A percentile compares a stretch with the other conserved stretches of the same genome.
phyloP scores from a whole-genome alignment of 805 yeast species.

The Metschnikowia orientalis region DNA sequence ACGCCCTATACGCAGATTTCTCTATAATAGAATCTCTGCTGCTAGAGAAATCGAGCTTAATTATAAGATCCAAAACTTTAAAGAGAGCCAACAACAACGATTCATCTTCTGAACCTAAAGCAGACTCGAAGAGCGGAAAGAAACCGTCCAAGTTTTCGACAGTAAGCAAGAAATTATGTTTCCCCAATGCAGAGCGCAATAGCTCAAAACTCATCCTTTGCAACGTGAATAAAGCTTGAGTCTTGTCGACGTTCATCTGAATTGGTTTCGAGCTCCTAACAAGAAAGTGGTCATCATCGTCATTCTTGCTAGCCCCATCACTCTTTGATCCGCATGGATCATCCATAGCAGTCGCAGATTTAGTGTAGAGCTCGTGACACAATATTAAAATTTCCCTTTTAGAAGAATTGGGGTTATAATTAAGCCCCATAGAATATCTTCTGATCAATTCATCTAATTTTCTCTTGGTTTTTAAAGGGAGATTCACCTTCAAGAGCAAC shows the following conservation, averaged over 20 bases:
- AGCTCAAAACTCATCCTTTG: slow-evolving; percentile 76
- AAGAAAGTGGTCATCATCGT: slow-evolving; percentile 58
- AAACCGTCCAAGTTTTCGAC: slow-evolving; percentile 64
- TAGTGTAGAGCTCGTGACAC: slow-evolving; percentile 67
- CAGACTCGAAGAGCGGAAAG: slow-evolving; percentile 62
- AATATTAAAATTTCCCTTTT: slow-evolving; percentile 57
- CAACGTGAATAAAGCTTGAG: slow-evolving; percentile 55
- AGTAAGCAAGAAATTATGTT: slow-evolving; percentile 56
- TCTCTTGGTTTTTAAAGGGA: slow-evolving; percentile 63
- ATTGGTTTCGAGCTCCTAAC: slow-evolving; percentile 64
- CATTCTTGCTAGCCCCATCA: slow-evolving; percentile 4
- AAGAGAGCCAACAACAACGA: slow-evolving; percentile 68
- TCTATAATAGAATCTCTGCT: slow-evolving; percentile 50
- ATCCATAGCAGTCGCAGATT: slow-evolving; percentile 33
- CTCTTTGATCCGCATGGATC: slow-evolving; percentile 6
- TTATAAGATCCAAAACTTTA: slow-evolving; percentile 54
- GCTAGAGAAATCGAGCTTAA: slow-evolving; percentile 60
- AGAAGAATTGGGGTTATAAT: slow-evolving; percentile 58
- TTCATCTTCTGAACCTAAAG: slow-evolving; percentile 67
- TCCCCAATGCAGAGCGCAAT: slow-evolving; percentile 63
- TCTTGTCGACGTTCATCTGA: slow-evolving; percentile 50
- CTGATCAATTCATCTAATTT: slow-evolving; percentile 76
- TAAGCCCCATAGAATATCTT: slow-evolving; percentile 74
- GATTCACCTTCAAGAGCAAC: slow-evolving; percentile 53
- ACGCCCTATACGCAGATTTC: slow-evolving; percentile 54